phyloP scores from a whole-genome alignment of 441 rosid genomes.

The Corymbia citriodora region DNA sequence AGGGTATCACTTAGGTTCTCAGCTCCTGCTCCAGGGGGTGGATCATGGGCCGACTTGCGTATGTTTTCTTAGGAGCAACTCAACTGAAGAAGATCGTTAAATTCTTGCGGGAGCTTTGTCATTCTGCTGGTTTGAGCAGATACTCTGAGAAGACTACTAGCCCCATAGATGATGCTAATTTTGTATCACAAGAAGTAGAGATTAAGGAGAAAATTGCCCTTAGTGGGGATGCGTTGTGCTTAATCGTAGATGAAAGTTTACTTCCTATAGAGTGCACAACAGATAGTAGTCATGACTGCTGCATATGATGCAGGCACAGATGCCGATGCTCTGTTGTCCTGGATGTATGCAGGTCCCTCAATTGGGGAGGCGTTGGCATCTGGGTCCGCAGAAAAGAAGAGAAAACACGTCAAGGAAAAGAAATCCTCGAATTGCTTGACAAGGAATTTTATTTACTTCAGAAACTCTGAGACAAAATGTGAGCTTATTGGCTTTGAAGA shows the following conservation, averaged over 20 bases:
- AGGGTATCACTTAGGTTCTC: slow-evolving; percentile 44
- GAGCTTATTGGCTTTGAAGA: slow-evolving; percentile 78
- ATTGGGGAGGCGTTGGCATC: slow-evolving; percentile 56
- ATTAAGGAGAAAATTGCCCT: slow-evolving; percentile 57
- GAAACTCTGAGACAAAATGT: slow-evolving; percentile 74
- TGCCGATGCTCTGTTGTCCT: slow-evolving; percentile 56
- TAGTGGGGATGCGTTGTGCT: slow-evolving; percentile 49
- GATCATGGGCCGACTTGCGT: slow-evolving; percentile 69
- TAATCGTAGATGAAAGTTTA: slow-evolving; percentile 52
- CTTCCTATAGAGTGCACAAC: slow-evolving; percentile 30
- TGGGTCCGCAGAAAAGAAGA: slow-evolving; percentile 65
- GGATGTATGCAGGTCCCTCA: slow-evolving; percentile 82
- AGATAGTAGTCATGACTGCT: slow-evolving; percentile 13
- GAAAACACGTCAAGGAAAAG: slow-evolving; percentile 63
- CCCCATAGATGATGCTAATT: slow-evolving; percentile 34
- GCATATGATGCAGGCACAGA: slow-evolving; percentile 22
- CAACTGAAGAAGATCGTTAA: slow-evolving; percentile 79
- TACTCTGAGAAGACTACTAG: slow-evolving; percentile 47
- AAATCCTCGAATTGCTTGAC: slow-evolving; percentile 69
- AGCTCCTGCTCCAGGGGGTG: slow-evolving; percentile 50
- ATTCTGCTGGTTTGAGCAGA: slow-evolving; percentile 70
- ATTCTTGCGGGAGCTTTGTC: slow-evolving; percentile 81
- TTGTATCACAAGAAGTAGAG: slow-evolving; percentile 25
- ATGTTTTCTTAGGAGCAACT: slow-evolving; percentile 67
- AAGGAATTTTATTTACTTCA: slow-evolving; percentile 75